A percentile compares a stretch with the other conserved stretches of the same genome.
Evolutionary conservation across 495 filamentous ascomycete species (phyloP).

Genomic region (Penicillium paxilli): DNA sequence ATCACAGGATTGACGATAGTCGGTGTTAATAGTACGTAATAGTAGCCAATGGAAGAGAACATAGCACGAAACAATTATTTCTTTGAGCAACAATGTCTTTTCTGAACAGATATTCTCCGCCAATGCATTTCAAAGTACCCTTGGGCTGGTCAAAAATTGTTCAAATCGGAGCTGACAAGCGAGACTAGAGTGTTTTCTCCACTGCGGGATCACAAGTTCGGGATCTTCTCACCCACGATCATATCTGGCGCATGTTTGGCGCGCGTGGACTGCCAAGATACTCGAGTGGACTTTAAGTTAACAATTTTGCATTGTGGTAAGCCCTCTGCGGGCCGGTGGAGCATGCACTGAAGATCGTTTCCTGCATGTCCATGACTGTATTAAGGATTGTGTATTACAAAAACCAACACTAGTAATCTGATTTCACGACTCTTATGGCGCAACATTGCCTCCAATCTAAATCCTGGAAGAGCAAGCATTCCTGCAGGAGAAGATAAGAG

Average conservation of each 20-base stretch:
- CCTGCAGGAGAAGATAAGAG: not conserved
- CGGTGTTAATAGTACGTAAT: not conserved
- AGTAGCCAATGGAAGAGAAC: not conserved
- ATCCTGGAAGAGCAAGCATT: not conserved
- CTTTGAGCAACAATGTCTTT: no score
- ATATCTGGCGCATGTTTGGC: not conserved
- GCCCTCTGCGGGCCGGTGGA: constrained; percentile 7
- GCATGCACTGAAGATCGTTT: constrained; percentile 12
- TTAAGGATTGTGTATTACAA: constrained; percentile 10
- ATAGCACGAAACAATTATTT: no score
- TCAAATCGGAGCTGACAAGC: not conserved
- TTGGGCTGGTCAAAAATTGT: not conserved
- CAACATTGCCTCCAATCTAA: not conserved
- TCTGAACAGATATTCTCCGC: no score
- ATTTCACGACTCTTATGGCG: not conserved
- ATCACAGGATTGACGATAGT: not conserved
- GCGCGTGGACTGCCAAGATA: constrained; percentile 2
- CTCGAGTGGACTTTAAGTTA: constrained; percentile 2
- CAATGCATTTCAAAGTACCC: no score
- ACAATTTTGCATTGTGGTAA: constrained; percentile 8
- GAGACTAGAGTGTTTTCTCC: not conserved
- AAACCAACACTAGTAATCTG: constrained; percentile 6
- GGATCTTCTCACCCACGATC: constrained; percentile 1
- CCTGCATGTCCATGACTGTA: not conserved
- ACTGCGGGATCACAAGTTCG: not conserved